Evolutionary conservation across 2,329 filamentous ascomycete species (phyloP).

Genomic region (Metarhizium rileyi): DNA sequence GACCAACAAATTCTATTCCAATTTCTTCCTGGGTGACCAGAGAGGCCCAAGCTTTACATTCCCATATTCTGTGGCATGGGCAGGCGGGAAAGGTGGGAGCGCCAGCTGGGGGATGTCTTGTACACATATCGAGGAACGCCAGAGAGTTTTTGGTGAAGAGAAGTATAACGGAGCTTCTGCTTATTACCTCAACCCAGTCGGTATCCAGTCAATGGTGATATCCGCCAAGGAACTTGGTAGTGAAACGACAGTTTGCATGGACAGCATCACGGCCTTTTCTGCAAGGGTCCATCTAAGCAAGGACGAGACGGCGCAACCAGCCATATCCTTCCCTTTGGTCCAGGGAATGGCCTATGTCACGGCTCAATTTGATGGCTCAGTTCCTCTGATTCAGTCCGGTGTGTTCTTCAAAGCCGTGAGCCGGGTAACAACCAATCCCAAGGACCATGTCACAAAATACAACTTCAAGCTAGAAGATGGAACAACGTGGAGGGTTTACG

Average conservation of each 20-base stretch:
- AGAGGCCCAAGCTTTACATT: slow-evolving; percentile 61
- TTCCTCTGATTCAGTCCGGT: slow-evolving; percentile 63
- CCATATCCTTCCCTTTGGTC: slow-evolving; percentile 69
- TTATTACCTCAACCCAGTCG: slow-evolving; percentile 75
- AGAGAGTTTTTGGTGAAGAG: slow-evolving; percentile 57
- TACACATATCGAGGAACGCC: slow-evolving; percentile 59
- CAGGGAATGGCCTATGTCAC: slow-evolving; percentile 89
- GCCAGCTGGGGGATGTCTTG: slow-evolving; percentile 70
- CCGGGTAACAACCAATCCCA: slow-evolving; percentile 43
- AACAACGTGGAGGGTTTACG: slow-evolving; percentile 72
- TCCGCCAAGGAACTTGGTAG: slow-evolving; percentile 65
- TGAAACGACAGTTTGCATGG: slow-evolving; percentile 45
- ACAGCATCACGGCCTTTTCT: slow-evolving; percentile 47
- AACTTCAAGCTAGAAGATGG: slow-evolving; percentile 62
- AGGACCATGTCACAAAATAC: slow-evolving; percentile 65
- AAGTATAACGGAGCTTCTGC: slow-evolving; percentile 45
- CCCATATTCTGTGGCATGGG: slow-evolving; percentile 64
- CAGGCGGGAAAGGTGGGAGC: slow-evolving; percentile 50
- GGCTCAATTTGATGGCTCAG: slow-evolving; percentile 59
- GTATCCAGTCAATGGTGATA: slow-evolving; percentile 70
- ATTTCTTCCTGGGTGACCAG: slow-evolving; percentile 70
- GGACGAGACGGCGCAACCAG: slow-evolving; percentile 39
- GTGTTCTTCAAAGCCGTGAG: slow-evolving; percentile 65
- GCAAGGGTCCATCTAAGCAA: slow-evolving; percentile 58
- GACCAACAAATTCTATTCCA: slow-evolving; percentile 77